Conservation (phyloP, 2,329 filamentous ascomycete species). For the Microdochium nivale region DNA sequence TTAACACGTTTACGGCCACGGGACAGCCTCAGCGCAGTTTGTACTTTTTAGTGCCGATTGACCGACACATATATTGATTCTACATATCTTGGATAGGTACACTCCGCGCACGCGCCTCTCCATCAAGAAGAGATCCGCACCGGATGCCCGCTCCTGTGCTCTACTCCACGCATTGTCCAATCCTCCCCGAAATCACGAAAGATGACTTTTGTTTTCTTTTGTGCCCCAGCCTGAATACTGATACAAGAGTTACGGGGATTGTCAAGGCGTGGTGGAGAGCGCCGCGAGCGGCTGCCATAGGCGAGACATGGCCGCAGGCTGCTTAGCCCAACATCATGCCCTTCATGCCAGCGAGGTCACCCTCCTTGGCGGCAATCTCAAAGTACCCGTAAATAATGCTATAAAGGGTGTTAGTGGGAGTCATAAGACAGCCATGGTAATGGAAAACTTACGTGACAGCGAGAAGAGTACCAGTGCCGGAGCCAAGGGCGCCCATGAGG, state of each 20-base stretch:
- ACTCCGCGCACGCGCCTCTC: background rate
- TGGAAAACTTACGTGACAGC: constrained; percentile 80
- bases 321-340: constrained; percentile 62
- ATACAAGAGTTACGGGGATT: background rate
- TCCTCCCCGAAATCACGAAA: background rate
- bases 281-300: background rate
- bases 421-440: background rate
- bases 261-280: background rate
- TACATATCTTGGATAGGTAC: background rate
- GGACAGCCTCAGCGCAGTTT: too few relatives aligned
- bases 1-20: too few relatives aligned
- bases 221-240: background rate
- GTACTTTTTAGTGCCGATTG: background rate
- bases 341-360: constrained; percentile 79
- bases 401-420: constrained; percentile 23
- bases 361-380: constrained; percentile 97
- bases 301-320: background rate
- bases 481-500: constrained; percentile 90
- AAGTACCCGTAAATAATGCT: constrained; percentile 99
- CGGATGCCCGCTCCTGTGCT: background rate
- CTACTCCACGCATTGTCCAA: background rate
- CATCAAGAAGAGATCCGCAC: background rate
- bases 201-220: background rate
- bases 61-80: background rate
- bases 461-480: constrained; percentile 93